phyloP scores from a whole-genome alignment of 164 flowering plant species.

The Kingdonia uniflora region DNA sequence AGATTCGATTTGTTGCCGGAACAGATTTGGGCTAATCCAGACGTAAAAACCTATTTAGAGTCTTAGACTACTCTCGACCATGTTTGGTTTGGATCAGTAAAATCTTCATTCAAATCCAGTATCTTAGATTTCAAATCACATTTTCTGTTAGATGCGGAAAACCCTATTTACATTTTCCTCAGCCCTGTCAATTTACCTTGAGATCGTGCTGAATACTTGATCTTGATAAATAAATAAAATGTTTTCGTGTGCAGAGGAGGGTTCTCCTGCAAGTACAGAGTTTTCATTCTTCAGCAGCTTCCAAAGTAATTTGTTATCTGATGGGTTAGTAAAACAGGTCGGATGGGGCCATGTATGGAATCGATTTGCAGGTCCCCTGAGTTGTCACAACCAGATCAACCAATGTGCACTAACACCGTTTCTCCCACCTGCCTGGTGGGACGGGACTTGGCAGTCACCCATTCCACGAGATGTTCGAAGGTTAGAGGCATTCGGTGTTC shows the following conservation, averaged over 20 bases:
- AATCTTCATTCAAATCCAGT: too few relatives aligned
- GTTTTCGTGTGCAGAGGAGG: constrained; percentile 44
- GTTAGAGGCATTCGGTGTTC: constrained; percentile 56
- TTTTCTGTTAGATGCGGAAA: too few relatives aligned
- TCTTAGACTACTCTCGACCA: too few relatives aligned
- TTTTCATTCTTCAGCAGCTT: constrained; percentile 86
- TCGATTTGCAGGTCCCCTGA: constrained; percentile 83
- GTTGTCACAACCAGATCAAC: constrained; percentile 56
- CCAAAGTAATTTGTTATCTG: constrained; percentile 61
- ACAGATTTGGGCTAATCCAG: too few relatives aligned
- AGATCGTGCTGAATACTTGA: too few relatives aligned
- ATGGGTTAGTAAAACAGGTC: constrained; percentile 59
- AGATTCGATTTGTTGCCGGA: too few relatives aligned
- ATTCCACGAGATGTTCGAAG: constrained; percentile 58
- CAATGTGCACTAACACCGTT: constrained; percentile 87
- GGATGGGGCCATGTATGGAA: constrained; percentile 99
- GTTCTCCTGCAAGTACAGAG: constrained; percentile 20
- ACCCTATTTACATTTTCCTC: too few relatives aligned
- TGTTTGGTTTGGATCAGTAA: too few relatives aligned
- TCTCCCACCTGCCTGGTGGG: constrained; percentile 98
- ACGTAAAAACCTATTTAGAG: too few relatives aligned
- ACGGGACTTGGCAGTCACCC: constrained; percentile 92
- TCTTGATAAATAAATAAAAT: too few relatives aligned
- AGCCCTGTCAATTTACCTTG: too few relatives aligned
- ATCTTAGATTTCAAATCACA: too few relatives aligned